Evolutionary conservation across 768 basidiomycete genomes (phyloP).

Genomic region (Lentinus brumalis): DNA sequence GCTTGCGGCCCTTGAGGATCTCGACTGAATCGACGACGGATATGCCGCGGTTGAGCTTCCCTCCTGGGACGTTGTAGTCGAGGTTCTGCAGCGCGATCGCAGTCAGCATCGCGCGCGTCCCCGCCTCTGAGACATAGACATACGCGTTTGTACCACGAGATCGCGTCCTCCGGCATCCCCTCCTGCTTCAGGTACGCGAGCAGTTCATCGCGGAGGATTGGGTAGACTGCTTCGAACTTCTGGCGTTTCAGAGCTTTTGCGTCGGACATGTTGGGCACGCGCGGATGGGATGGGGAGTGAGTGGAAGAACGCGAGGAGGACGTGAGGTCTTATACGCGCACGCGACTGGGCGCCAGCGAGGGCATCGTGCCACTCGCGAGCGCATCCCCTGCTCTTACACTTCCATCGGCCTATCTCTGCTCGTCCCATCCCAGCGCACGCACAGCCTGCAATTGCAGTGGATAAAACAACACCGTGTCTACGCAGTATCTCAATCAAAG

Average conservation of each 20-base stretch:
- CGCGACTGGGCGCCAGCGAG: no score
- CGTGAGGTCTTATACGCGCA: no score
- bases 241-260: conserved; percentile 36
- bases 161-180: conserved; percentile 81
- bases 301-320: background rate
- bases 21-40: conserved; percentile 92
- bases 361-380: no score
- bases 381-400: no score
- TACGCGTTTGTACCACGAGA: conserved; percentile 84
- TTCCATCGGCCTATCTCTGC: no score
- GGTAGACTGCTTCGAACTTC: conserved; percentile 76
- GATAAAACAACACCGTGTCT: no score
- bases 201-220: conserved; percentile 74
- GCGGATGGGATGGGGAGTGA: background rate
- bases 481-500: conserved; percentile 41
- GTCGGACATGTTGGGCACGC: conserved; percentile 9
- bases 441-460: no score
- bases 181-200: conserved; percentile 64
- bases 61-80: conserved; percentile 93
- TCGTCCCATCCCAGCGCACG: no score
- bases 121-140: conserved; percentile 26
- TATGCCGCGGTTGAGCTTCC: conserved; percentile 96
- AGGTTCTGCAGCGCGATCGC: conserved; percentile 56
- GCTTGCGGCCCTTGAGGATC: conserved; percentile 71
- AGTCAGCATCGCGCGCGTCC: background rate